Conservation (phyloP, 2,329 filamentous ascomycete genomes). For the Gnomoniopsis smithogilvyi region DNA sequence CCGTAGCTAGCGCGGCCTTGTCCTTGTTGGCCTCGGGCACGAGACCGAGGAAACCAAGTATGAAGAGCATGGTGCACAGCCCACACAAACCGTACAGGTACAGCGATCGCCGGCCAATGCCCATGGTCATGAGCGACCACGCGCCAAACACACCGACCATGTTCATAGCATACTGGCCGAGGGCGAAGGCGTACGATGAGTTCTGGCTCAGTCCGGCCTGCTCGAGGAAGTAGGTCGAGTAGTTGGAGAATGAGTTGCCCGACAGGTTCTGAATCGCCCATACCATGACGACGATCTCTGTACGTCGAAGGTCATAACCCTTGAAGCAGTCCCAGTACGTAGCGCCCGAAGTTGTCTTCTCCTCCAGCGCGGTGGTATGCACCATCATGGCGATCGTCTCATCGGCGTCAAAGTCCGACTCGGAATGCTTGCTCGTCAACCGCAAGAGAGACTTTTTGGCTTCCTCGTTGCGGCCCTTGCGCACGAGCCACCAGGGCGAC, state of each 20-base stretch:
- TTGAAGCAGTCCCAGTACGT: slow-evolving; percentile 82
- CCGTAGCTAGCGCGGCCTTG: slow-evolving; percentile 69
- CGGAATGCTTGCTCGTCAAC: slow-evolving; percentile 58
- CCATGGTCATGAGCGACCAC: slow-evolving; percentile 74
- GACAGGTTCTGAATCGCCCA: slow-evolving; percentile 64
- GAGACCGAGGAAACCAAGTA: slow-evolving; percentile 81
- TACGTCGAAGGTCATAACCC: slow-evolving; percentile 73
- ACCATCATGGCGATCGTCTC: slow-evolving; percentile 92
- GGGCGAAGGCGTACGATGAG: slow-evolving; percentile 56
- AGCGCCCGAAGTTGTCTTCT: slow-evolving; percentile 69
- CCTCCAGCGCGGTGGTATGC: slow-evolving; percentile 79
- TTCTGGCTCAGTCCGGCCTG: slow-evolving; percentile 53
- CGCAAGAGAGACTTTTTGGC: slow-evolving; percentile 65
- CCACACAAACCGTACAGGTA: slow-evolving; percentile 74
- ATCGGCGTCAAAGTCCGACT: slow-evolving; percentile 74
- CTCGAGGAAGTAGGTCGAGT: slow-evolving; percentile 61
- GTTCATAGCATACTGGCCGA: slow-evolving; percentile 67
- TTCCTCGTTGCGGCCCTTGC: slow-evolving; percentile 59
- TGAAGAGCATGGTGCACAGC: slow-evolving; percentile 72
- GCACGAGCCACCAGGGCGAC: slow-evolving; percentile 74
- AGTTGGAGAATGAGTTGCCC: slow-evolving; percentile 63
- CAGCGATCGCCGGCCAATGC: slow-evolving; percentile 71
- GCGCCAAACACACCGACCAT: slow-evolving; percentile 79
- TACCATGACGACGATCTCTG: slow-evolving; percentile 66
- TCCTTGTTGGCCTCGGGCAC: slow-evolving; percentile 58